phyloP scores from a whole-genome alignment of 495 filamentous ascomycete genomes.

The Talaromyces trachyspermus region DNA sequence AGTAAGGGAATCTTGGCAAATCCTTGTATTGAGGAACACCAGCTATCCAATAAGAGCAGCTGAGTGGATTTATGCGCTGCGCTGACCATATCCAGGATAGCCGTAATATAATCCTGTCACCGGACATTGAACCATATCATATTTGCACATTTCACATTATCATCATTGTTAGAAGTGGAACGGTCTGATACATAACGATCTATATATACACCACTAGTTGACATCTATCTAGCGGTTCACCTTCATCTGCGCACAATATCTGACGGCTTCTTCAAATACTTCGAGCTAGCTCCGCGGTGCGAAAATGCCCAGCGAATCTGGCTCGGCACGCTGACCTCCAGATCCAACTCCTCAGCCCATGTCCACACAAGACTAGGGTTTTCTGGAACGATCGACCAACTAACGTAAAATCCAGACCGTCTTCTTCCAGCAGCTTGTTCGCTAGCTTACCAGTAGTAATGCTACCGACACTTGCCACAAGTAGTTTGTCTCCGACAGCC shows the following conservation, averaged over 20 bases:
- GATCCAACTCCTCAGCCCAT: constrained; percentile 56
- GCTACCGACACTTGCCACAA: constrained; percentile 43
- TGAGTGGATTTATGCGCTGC: no score
- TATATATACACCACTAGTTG: not conserved
- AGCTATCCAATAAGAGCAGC: no score
- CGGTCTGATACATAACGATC: not conserved
- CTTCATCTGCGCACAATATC: not conserved
- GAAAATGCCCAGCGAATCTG: constrained; percentile 54
- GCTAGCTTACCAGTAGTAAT: constrained; percentile 41
- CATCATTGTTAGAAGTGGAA: no score
- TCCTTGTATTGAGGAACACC: no score
- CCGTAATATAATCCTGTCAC: not conserved
- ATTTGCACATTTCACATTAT: no score
- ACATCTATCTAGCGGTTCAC: not conserved
- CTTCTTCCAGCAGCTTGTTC: constrained; percentile 37
- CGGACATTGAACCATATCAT: not conserved
- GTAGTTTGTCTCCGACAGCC: constrained; percentile 35
- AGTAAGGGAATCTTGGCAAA: no score
- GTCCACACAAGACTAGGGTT: constrained; percentile 56
- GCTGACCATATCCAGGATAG: no score
- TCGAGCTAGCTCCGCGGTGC: constrained; percentile 3
- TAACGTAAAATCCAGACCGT: constrained; percentile 39
- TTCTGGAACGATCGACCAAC: constrained; percentile 51
- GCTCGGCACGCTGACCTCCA: constrained; percentile 50
- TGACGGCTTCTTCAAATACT: constrained; percentile 3